Conservation (phyloP, 1,284 basidiomycete species). For the Tilletia horrida region DNA sequence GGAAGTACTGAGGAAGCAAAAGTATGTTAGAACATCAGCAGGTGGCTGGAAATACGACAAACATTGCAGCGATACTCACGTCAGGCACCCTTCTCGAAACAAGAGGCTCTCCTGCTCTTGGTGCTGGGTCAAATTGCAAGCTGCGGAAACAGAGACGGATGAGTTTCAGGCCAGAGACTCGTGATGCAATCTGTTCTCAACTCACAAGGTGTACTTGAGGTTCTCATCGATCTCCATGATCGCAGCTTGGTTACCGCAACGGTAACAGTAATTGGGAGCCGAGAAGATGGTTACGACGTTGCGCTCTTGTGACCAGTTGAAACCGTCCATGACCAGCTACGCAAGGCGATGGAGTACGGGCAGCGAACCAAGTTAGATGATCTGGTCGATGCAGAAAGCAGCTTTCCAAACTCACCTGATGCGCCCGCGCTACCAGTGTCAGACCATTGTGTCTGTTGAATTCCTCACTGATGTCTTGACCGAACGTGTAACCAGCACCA, state of each 20-base stretch:
- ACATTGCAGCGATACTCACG: constrained; percentile 59
- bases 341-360: not conserved
- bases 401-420: constrained; percentile 31
- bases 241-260: constrained; percentile 98
- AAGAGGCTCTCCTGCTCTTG: constrained; percentile 93
- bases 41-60: not conserved
- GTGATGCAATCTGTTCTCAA: constrained; percentile 11
- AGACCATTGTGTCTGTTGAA: constrained; percentile 99
- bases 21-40: not conserved
- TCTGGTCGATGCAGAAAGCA: too few species aligned
- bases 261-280: constrained; percentile 72
- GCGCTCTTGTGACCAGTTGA: constrained; percentile 95
- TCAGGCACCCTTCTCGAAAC: constrained; percentile 98
- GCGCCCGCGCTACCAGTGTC: constrained; percentile 69
- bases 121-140: constrained; percentile 99
- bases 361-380: too few species aligned
- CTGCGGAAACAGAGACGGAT: too few species aligned
- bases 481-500: constrained; percentile 98
- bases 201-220: constrained; percentile 77
- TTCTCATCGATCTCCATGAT: constrained; percentile 99
- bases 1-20: constrained; percentile 5
- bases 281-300: constrained; percentile 61
- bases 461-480: constrained; percentile 95
- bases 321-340: constrained; percentile 97
- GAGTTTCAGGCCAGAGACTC: not conserved